phyloP scores from a whole-genome alignment of 768 basidiomycete genomes.

The Austroboletus eburneus region DNA sequence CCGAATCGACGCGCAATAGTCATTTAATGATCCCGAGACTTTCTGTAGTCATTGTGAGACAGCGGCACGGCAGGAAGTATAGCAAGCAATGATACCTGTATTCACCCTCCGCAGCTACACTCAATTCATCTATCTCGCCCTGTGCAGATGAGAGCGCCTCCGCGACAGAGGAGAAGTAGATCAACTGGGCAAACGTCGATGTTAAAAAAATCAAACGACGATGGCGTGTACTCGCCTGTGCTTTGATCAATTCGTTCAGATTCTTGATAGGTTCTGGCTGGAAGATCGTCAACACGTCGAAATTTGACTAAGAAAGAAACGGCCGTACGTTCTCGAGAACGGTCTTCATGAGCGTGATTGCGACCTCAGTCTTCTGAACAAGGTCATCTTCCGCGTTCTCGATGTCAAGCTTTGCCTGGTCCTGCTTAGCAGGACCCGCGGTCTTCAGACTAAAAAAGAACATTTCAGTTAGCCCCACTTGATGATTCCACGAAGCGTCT shows the following conservation, averaged over 20 bases:
- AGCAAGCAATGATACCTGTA: constrained; percentile 58
- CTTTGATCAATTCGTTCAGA: constrained; percentile 86
- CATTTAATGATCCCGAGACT: constrained; percentile 83
- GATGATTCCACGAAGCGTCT: constrained; percentile 22
- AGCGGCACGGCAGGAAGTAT: background rate
- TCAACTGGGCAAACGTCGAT: constrained; percentile 41
- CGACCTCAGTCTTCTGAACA: constrained; percentile 96
- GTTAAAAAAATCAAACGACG: background rate
- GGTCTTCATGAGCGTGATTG: constrained; percentile 96
- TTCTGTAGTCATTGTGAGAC: constrained; percentile 40
- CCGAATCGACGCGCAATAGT: background rate
- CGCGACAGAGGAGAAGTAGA: constrained; percentile 71
- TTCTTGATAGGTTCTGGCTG: constrained; percentile 97
- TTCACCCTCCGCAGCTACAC: constrained; percentile 90
- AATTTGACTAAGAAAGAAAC: background rate
- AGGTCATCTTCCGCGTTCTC: constrained; percentile 95
- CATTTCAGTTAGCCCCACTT: constrained; percentile 1
- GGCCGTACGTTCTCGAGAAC: constrained; percentile 88
- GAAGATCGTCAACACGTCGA: background rate
- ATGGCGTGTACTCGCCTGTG: constrained; percentile 52
- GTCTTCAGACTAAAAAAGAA: constrained; percentile 62
- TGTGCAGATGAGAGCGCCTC: constrained; percentile 80
- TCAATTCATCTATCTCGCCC: constrained; percentile 90
- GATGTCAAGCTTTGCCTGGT: constrained; percentile 87
- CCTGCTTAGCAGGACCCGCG: constrained; percentile 71